Evolutionary conservation across 306 rosid genomes (phyloP).

Genomic region (Cicer bijugum): DNA sequence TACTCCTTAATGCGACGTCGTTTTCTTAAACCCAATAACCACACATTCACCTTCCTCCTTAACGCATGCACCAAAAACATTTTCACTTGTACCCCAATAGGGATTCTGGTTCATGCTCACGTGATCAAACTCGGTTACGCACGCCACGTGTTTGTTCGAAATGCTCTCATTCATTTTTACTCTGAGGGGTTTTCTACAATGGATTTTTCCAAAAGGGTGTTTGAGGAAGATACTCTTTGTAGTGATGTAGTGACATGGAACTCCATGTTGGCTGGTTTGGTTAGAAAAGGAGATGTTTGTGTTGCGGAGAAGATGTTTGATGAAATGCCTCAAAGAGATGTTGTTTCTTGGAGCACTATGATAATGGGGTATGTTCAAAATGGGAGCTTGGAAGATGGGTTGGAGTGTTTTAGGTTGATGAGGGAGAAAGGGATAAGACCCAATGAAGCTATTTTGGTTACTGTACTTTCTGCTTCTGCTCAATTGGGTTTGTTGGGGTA

Average conservation of each 20-base stretch:
- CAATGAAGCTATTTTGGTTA: conserved; percentile 72
- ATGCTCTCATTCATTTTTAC: conserved; percentile 68
- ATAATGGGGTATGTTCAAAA: conserved; percentile 75
- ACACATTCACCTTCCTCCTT: conserved; percentile 71
- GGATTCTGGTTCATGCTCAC: conserved; percentile 60
- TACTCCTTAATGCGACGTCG: conserved; percentile 54
- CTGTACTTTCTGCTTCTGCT: conserved; percentile 63
- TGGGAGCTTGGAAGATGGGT: conserved; percentile 60
- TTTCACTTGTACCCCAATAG: conserved; percentile 9
- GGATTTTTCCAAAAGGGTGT: conserved; percentile 55
- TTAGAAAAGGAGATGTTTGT: conserved; percentile 55
- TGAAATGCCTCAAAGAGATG: conserved; percentile 72
- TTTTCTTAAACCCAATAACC: conserved; percentile 58
- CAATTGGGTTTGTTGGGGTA: conserved; percentile 68
- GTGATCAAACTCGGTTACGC: conserved; percentile 62
- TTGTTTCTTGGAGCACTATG: conserved; percentile 77
- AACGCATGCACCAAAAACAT: conserved; percentile 54
- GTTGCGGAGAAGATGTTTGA: conserved; percentile 68
- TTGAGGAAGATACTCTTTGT: conserved; percentile 52
- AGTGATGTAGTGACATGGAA: conserved; percentile 84
- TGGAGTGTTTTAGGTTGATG: conserved; percentile 66
- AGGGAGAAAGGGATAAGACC: conserved; percentile 53
- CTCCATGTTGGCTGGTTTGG: conserved; percentile 57
- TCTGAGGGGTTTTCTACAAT: conserved; percentile 50
- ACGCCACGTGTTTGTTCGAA: conserved; percentile 58